Percentiles rank a stretch among this genome's conserved stretches.
phyloP scores from a whole-genome alignment of 169 alveolate species.

The Plasmodium coatneyi region DNA sequence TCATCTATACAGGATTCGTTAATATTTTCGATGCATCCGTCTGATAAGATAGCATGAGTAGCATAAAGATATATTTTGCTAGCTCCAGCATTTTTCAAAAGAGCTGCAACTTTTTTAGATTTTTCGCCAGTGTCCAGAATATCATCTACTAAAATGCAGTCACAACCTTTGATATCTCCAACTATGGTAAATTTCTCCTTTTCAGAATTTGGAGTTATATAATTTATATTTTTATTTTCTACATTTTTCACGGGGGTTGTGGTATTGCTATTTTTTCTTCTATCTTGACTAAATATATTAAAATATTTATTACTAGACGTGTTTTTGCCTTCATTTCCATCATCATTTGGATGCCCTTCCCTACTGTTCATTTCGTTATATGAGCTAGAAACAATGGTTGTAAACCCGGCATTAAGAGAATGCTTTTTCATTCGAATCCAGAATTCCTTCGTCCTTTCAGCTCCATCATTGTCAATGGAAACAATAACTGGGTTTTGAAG shows the following conservation, averaged over 20 bases:
- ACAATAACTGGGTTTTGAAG: conserved; percentile 82
- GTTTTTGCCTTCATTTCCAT: conserved; percentile 11
- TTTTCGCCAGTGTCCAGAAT: conserved; percentile 94
- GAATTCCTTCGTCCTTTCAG: conserved; percentile 82
- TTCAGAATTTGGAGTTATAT: conserved; percentile 80
- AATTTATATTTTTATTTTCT: conserved; percentile 77
- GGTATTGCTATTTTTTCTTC: conserved; percentile 34
- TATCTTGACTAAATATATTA: conserved; percentile 26
- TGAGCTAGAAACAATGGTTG: conserved; percentile 76
- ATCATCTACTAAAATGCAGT: conserved; percentile 92
- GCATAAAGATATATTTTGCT: conserved; percentile 90
- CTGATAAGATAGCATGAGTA: conserved; percentile 89
- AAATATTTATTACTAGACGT: conserved; percentile 2
- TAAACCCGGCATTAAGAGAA: conserved; percentile 78
- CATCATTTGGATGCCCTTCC: conserved; percentile 62
- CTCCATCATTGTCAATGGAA: conserved; percentile 88
- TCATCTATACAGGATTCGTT: conserved; percentile 81
- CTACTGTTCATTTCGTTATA: conserved; percentile 40
- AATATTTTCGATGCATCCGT: conserved; percentile 84
- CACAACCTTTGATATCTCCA: conserved; percentile 90
- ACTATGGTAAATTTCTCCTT: conserved; percentile 86
- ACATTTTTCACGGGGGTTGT: background rate
- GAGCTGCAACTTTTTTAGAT: conserved; percentile 89
- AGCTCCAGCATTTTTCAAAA: conserved; percentile 89
- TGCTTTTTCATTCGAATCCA: conserved; percentile 78